These are phyloP conservation scores for Pythium phragmiticola DNA, from an alignment of 352 stramenopile genomes.

Conservation along the genomic window DNA sequence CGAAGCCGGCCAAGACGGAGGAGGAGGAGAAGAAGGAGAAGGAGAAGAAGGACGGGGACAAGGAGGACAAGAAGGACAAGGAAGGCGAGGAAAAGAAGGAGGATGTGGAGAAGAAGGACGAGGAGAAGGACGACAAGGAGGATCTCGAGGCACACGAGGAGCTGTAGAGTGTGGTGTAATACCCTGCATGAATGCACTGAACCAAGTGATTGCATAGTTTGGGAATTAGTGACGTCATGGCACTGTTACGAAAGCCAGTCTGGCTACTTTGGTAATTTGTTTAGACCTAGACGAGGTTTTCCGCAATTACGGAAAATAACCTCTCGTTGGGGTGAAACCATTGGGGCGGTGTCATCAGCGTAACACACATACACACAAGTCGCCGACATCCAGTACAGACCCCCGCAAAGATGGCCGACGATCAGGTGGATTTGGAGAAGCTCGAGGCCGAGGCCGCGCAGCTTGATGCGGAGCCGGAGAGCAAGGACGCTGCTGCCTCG, in stretches of 20 bases:
- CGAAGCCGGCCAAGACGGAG: conserved; percentile 42
- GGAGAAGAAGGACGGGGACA: conserved; percentile 14
- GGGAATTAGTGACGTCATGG: background rate
- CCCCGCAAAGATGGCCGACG: conserved; percentile 29
- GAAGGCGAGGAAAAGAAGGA: conserved; percentile 31
- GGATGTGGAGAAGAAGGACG: conserved; percentile 20
- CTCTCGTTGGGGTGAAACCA: conserved; percentile 13
- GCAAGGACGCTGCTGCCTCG: background rate
- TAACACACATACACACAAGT: background rate
- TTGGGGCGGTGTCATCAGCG: conserved; percentile 3
- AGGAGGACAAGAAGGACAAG: conserved; percentile 33
- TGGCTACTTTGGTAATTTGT: conserved; percentile 13
- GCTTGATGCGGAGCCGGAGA: conserved; percentile 27
- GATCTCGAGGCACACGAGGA: conserved; percentile 45
- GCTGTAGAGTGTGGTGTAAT: conserved; percentile 38
- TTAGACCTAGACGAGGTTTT: conserved; percentile 14
- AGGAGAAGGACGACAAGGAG: conserved; percentile 30
- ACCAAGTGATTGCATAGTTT: background rate
- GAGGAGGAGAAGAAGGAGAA: conserved; percentile 35
- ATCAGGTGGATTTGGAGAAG: conserved; percentile 43
- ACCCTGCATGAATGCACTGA: conserved; percentile 4
- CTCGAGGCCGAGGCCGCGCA: conserved; percentile 49
- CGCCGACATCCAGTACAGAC: conserved; percentile 1
- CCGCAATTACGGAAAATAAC: background rate
- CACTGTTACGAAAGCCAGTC: background rate